Evolutionary conservation across 345 rosid species (phyloP).

Genomic region (Lepidium sativum): DNA sequence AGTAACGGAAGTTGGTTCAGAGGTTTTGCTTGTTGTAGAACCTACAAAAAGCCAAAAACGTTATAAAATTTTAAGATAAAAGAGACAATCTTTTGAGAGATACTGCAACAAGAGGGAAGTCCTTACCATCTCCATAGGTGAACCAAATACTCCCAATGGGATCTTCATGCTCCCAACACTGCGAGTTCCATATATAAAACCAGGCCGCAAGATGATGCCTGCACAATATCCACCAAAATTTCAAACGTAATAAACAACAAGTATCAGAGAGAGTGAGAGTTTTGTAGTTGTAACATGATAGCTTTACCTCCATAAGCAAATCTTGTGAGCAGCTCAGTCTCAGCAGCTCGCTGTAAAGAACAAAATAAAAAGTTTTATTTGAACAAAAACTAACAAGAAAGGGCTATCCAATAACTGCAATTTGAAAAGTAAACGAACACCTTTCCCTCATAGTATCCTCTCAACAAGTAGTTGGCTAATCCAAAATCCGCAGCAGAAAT

Average conservation of each 20-base stretch:
- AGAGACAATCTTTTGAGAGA: not conserved
- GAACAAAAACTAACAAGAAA: not conserved
- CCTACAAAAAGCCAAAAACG: conserved; percentile 20
- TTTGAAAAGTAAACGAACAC: conserved; percentile 19
- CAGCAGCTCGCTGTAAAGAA: conserved; percentile 76
- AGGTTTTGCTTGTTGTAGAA: conserved; percentile 58
- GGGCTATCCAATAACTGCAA: not conserved
- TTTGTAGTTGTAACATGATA: not conserved
- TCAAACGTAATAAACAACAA: not conserved
- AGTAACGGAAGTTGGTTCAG: conserved; percentile 52
- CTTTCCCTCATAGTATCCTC: conserved; percentile 95
- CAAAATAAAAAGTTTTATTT: conserved; percentile 5
- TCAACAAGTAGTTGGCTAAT: conserved; percentile 59
- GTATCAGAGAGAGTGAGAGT: not conserved
- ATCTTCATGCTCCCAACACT: conserved; percentile 66
- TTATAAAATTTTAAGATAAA: not conserved
- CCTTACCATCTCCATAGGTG: conserved; percentile 85
- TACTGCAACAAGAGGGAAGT: not conserved
- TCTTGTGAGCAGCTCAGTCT: conserved; percentile 80
- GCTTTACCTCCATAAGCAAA: conserved; percentile 81
- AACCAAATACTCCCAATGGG: conserved; percentile 79
- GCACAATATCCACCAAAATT: conserved; percentile 14
- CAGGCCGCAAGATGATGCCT: conserved; percentile 93
- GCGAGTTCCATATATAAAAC: conserved; percentile 92
- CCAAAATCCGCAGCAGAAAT: conserved; percentile 96